Base-by-base conservation (phyloP, 768 basidiomycete genomes). In the Lactarius psammicola region DNA sequence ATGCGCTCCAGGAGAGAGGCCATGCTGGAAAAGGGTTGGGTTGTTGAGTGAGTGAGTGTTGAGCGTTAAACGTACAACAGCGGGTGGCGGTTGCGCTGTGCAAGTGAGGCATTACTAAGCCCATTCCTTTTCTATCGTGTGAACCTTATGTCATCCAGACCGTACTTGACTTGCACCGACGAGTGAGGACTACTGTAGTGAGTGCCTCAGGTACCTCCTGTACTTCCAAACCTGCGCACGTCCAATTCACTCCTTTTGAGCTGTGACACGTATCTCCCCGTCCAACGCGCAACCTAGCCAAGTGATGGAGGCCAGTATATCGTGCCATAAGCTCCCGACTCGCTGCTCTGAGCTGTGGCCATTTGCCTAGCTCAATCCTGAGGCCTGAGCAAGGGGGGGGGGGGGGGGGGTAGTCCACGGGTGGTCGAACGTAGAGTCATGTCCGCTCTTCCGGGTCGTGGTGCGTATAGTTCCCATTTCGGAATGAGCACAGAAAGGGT, bases 251-350 rank as follows among this genome's bases (percentile, higher is more conserved):
- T n/a, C n/a, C n/a, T n/a, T n/a, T 36, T 4, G 36, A 11, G 38
- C 17, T n/a, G n/a, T n/a, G n/a, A n/a, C n/a, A n/a, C n/a, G n/a
- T n/a, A n/a, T n/a, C n/a, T n/a, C n/a, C n/a, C n/a, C n/a, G n/a
- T n/a, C n/a, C n/a, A n/a, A n/a, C n/a, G n/a, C n/a, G n/a, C n/a
- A 40, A 40, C 38, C 17, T 17, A 17, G 38, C 38, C 68, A 53
- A 64, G 60, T 11, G 77, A 81, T 26, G 82, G 82, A n/a, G 82
- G 55, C 85, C 86, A n/a, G 0, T 86, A 87, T 77, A 84, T 83
- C 67, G 85, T 85, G 0, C 85, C 87, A 0, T 81, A 82, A 87
- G 69, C 71, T 69, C 18, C 56, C 51, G 42, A 54, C 51, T 56
- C 53, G 11, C 42, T 2, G 20, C 26, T 20, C 60, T 56, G 18